A percentile compares a stretch with the other conserved stretches of the same genome.
Evolutionary conservation across 169 alveolate genomes (phyloP).

Genomic region (Theileria annulata): DNA sequence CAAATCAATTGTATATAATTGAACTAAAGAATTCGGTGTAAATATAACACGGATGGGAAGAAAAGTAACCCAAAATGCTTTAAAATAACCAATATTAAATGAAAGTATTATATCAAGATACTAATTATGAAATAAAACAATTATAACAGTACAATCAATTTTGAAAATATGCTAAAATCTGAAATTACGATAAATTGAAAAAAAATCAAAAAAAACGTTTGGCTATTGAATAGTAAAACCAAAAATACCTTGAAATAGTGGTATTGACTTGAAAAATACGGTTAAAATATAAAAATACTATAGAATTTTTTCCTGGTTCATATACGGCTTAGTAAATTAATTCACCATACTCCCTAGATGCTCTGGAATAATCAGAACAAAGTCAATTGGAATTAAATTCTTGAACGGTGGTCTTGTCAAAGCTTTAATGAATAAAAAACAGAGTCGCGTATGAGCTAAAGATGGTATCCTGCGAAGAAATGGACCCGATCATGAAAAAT

Average conservation of each 20-base stretch:
- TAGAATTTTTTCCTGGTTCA: neutral
- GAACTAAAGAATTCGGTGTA: slow-evolving; percentile 2
- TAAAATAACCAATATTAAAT: neutral
- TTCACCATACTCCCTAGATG: slow-evolving; percentile 7
- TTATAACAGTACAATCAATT: neutral
- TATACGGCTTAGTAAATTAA: neutral
- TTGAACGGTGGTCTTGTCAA: neutral
- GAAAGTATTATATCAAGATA: too few relatives aligned
- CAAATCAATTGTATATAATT: too few relatives aligned
- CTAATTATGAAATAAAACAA: neutral
- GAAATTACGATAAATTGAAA: too few relatives aligned
- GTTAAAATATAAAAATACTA: too few relatives aligned
- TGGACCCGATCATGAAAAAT: neutral
- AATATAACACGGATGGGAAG: slow-evolving; percentile 13
- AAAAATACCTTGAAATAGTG: neutral
- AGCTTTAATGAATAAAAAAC: neutral
- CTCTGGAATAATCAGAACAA: neutral
- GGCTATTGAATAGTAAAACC: too few relatives aligned
- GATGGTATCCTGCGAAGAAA: neutral
- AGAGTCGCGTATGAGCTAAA: neutral
- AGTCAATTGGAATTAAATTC: too few relatives aligned
- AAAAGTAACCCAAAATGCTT: slow-evolving; percentile 1
- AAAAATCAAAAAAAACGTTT: too few relatives aligned
- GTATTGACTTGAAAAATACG: neutral
- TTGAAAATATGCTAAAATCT: too few relatives aligned